These are phyloP conservation scores for Populus hybrid DNA, from an alignment of 441 rosid species.

Conservation along the genomic window DNA sequence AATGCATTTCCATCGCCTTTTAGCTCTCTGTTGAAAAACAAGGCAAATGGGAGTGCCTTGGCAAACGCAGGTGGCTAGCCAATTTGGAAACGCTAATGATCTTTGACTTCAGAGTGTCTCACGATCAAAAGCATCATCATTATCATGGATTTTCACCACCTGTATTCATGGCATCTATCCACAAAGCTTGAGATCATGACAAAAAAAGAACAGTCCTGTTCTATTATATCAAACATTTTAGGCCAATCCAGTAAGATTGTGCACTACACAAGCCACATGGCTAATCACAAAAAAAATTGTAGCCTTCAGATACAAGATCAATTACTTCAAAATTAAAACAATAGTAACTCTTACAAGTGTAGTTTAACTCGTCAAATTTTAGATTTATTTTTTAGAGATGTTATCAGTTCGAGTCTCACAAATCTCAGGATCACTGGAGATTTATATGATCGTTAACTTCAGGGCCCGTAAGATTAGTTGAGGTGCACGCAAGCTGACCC, in stretches of 20 bases:
- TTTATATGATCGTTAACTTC: rapidly evolving
- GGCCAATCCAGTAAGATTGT: too few relatives aligned
- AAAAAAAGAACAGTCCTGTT: background rate
- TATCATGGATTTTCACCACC: background rate
- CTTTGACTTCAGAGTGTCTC: background rate
- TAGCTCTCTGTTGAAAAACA: background rate
- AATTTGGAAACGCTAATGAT: background rate
- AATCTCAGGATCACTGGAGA: rapidly evolving
- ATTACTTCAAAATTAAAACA: too few relatives aligned
- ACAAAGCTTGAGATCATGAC: too few relatives aligned
- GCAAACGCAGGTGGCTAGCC: background rate
- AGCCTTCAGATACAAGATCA: too few relatives aligned
- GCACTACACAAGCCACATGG: too few relatives aligned
- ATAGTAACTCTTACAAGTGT: rapidly evolving
- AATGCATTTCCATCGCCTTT: background rate
- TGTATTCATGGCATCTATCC: background rate
- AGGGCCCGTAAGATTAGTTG: rapidly evolving
- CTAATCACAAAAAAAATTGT: too few relatives aligned
- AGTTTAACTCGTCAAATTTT: rapidly evolving
- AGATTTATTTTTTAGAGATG: rapidly evolving
- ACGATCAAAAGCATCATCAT: background rate
- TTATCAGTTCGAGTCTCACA: too few relatives aligned
- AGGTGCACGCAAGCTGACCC: rapidly evolving
- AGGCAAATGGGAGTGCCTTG: background rate
- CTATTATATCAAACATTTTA: background rate